Evolutionary conservation across 345 rosid species (phyloP).

Genomic region (Citrus cavaleriei): DNA sequence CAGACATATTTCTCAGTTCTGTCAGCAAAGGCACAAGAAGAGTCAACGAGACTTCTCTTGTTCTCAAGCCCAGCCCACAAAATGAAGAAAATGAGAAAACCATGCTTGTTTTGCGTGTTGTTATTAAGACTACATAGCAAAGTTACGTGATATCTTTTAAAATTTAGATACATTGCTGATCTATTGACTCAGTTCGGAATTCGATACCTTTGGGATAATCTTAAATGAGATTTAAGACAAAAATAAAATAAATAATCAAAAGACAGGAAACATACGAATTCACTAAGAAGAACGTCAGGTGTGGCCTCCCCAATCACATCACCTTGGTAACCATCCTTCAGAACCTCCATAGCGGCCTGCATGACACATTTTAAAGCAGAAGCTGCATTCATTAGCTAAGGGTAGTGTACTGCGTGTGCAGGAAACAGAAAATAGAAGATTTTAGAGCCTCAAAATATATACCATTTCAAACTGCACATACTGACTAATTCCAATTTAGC

Average conservation of each 20-base stretch:
- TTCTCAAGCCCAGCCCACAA: not conserved
- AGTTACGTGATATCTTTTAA: too few species aligned
- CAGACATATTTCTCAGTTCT: not conserved
- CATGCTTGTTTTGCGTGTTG: not conserved
- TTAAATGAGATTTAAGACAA: not conserved
- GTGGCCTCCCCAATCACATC: constrained; percentile 87
- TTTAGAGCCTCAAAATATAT: not conserved
- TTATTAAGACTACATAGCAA: not conserved
- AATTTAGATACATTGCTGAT: too few species aligned
- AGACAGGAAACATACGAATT: constrained; percentile 63
- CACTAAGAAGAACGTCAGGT: constrained; percentile 76
- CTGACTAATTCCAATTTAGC: too few species aligned
- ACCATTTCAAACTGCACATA: not conserved
- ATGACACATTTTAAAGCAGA: constrained; percentile 6
- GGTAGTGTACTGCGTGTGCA: not conserved
- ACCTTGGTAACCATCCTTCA: constrained; percentile 74
- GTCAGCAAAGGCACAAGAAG: too few species aligned
- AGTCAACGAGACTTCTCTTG: not conserved
- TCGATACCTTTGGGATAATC: not conserved
- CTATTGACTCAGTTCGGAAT: not conserved
- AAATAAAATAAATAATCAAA: not conserved
- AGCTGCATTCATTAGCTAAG: not conserved
- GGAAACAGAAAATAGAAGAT: not conserved
- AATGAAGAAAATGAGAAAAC: not conserved
- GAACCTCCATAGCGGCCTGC: constrained; percentile 60